Evolutionary conservation across 108 stramenopile genomes (phyloP), one percentile per base, ranked within the genome.

Genomic region (Asterionellopsis glacialis): DNA sequence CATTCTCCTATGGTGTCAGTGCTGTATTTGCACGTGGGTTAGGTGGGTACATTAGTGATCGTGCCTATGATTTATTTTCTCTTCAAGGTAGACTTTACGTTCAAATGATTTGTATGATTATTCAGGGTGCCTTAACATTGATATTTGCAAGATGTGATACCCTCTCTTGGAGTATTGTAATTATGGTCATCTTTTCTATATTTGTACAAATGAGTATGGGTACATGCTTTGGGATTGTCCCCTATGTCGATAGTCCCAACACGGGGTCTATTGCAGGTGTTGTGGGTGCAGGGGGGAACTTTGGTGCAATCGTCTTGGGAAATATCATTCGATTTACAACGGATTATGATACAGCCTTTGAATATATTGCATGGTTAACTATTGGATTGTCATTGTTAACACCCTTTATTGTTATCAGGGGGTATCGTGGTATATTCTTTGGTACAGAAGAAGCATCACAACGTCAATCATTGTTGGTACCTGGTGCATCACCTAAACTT

Each of bases 211-310:
- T 69, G 40, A 70, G 75, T 4, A 81, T 84, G 69, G 87, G 87
- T 18, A 56, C 82, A 23, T 75, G 77, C 44, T 88, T 69, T 55
- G 70, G 64, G 19, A 83, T 89, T 60, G 87, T 89, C 11, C 87
- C 87, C 22, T 89, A 80, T 67, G 66, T 89, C 41, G 56, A 69
- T 54, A 77, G 82, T 13, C 47, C 70, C 24, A 75, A 74, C 41
- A 84, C 81, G 15, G 87, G 87, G n/a, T 79, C 82, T 0, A 74
- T 88, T 28, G 67, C 83, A 22, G 87, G 84, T 16, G 74, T 88
- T 64, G 73, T 89, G 25, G 87, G 87, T n/a, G 86, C 83, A 33
- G 82, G 78, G 16, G 74, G 72, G n/a, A 76, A 76, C 50, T 59
- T 65, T 51, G 79, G 79, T 15, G 74, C 73, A 12, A 72, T 65